Evolutionary conservation across 2,329 filamentous ascomycete species (phyloP).

Genomic region (Mariannaea elegans): DNA sequence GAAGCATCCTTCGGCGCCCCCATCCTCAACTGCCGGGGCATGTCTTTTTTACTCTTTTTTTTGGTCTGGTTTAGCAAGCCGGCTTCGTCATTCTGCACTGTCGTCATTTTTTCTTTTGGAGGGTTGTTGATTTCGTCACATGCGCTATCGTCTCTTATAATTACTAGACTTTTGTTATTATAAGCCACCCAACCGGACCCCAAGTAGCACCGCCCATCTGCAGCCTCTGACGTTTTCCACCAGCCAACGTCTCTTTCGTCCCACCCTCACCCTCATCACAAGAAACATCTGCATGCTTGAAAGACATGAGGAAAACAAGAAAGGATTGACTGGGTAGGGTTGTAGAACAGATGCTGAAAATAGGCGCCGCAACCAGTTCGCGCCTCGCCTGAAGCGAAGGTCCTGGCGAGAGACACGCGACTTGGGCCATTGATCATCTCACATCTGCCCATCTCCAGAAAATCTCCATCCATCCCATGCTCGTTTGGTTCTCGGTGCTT

Average conservation of each 20-base stretch:
- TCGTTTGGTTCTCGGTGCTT: constrained; percentile 27
- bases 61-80: neutral
- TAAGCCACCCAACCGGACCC: constrained; percentile 21
- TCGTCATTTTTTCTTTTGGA: constrained; percentile 12
- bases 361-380: constrained; percentile 11
- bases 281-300: too few species aligned
- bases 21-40: constrained; percentile 33
- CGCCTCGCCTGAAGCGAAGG: neutral
- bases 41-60: neutral
- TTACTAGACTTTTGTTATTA: constrained; percentile 16
- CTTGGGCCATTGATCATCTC: constrained; percentile 8
- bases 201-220: neutral
- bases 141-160: constrained; percentile 21
- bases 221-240: neutral
- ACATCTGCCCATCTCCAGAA: constrained; percentile 16
- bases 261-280: neutral
- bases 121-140: constrained; percentile 23
- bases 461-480: constrained; percentile 7
- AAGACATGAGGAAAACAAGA: too few species aligned
- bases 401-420: constrained; percentile 7
- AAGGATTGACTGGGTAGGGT: constrained; percentile 1
- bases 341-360: constrained; percentile 14
- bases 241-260: constrained; percentile 5
- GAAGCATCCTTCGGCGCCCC: constrained; percentile 18
- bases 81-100: constrained; percentile 10